A percentile compares a stretch with the other conserved stretches of the same genome.
These are phyloP conservation scores for Ogataea ganodermae DNA, from an alignment of 805 yeast genomes.

Conservation along the genomic window DNA sequence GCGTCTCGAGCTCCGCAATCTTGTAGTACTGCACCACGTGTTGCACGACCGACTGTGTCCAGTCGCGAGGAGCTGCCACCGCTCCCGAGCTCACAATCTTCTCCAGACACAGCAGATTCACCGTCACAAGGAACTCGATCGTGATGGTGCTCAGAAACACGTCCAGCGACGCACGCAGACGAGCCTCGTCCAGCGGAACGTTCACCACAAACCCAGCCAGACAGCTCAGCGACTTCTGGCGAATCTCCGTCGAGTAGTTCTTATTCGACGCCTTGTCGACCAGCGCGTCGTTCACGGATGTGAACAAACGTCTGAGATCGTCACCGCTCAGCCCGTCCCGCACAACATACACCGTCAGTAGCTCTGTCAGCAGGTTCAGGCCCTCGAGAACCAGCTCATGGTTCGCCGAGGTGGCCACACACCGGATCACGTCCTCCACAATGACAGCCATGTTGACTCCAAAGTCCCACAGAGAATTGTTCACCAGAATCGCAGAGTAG, in stretches of 20 bases:
- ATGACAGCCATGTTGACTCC: conserved; percentile 31
- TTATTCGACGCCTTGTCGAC: conserved; percentile 30
- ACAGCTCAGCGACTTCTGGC: conserved; percentile 30
- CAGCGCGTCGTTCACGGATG: conserved; percentile 18
- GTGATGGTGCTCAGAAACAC: conserved; percentile 29
- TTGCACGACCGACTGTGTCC: conserved; percentile 25
- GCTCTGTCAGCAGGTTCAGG: conserved; percentile 23
- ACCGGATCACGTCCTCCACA: conserved; percentile 21
- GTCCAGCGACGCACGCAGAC: conserved; percentile 10
- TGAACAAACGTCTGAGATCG: conserved; percentile 4
- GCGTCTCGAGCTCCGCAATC: conserved; percentile 23
- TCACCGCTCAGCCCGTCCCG: conserved; percentile 11
- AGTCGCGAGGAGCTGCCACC: conserved; percentile 13
- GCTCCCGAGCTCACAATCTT: conserved; percentile 17
- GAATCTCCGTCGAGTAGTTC: conserved; percentile 36
- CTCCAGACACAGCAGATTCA: conserved; percentile 25
- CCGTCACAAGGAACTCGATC: conserved; percentile 32
- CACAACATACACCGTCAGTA: conserved; percentile 19
- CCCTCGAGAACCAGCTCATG: conserved; percentile 37
- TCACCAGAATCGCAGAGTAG: conserved; percentile 36
- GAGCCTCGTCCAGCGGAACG: conserved; percentile 10
- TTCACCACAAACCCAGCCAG: conserved; percentile 23
- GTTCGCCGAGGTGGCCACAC: conserved; percentile 27
- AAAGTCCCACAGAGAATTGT: conserved; percentile 35
- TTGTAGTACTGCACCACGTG: conserved; percentile 22